Evolutionary conservation across 805 yeast genomes (phyloP).

Genomic region (Maudiozyma bulderi): DNA sequence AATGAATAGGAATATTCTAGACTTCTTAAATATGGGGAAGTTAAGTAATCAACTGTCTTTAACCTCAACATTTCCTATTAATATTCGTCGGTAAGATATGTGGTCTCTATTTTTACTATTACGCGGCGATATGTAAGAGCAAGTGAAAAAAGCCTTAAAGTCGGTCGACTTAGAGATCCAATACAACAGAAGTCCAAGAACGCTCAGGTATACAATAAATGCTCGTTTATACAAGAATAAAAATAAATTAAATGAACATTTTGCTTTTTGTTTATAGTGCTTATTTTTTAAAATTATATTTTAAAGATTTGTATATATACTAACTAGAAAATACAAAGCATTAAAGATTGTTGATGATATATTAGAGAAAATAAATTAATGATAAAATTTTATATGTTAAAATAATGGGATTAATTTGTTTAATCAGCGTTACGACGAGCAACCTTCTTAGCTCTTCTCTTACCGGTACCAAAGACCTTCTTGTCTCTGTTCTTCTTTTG

Average conservation of each 20-base stretch:
- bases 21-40: too few species aligned
- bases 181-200: too few species aligned
- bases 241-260: too few species aligned
- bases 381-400: neutral
- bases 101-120: neutral
- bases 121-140: neutral
- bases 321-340: conserved; percentile 2
- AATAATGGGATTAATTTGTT: conserved; percentile 6
- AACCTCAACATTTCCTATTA: neutral
- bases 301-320: neutral
- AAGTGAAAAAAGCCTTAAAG: neutral
- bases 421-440: conserved; percentile 88
- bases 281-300: conserved; percentile 3
- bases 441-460: conserved; percentile 83
- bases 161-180: too few species aligned
- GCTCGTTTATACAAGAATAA: too few species aligned
- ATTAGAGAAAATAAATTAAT: conserved; percentile 2
- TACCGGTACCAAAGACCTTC: conserved; percentile 98
- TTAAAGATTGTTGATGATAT: conserved; percentile 2
- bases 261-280: neutral
- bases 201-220: too few species aligned
- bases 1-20: too few species aligned
- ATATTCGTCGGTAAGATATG: too few species aligned
- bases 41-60: too few species aligned
- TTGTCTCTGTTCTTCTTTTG: conserved; percentile 99